phyloP scores from a whole-genome alignment of 2,329 filamentous ascomycete genomes.

The Penicillium oxalicum region DNA sequence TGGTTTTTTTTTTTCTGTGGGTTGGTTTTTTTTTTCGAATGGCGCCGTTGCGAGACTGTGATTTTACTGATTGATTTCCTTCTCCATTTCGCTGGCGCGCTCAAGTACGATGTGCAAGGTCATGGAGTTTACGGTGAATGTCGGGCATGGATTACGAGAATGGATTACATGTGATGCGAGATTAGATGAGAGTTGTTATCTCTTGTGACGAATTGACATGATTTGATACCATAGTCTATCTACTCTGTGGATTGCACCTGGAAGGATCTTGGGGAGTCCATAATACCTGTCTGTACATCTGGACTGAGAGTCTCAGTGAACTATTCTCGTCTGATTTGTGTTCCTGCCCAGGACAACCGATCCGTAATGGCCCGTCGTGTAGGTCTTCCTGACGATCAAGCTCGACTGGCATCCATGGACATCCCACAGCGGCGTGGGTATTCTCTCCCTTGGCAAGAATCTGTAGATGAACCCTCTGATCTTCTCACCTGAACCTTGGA shows the following conservation, averaged over 20 bases:
- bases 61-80: conserved; percentile 21
- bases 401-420: too few relatives aligned
- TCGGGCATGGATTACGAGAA: not conserved
- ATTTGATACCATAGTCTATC: not conserved
- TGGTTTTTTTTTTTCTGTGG: conserved; percentile 4
- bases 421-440: too few relatives aligned
- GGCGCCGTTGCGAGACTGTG: conserved; percentile 13
- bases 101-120: conserved; percentile 15
- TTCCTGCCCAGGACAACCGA: too few relatives aligned
- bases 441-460: too few relatives aligned
- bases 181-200: conserved; percentile 13
- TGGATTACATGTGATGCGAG: conserved; percentile 14
- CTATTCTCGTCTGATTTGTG: too few relatives aligned
- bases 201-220: not conserved
- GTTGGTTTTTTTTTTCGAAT: conserved; percentile 2
- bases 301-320: too few relatives aligned
- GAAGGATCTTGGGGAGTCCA: too few relatives aligned
- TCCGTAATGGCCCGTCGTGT: too few relatives aligned
- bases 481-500: too few relatives aligned
- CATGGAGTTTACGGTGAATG: not conserved
- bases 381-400: too few relatives aligned
- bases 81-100: conserved; percentile 3
- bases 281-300: too few relatives aligned
- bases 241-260: not conserved
- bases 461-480: too few relatives aligned